phyloP scores from a whole-genome alignment of 1,139 yeast species.

The Suhomyces maxii region DNA sequence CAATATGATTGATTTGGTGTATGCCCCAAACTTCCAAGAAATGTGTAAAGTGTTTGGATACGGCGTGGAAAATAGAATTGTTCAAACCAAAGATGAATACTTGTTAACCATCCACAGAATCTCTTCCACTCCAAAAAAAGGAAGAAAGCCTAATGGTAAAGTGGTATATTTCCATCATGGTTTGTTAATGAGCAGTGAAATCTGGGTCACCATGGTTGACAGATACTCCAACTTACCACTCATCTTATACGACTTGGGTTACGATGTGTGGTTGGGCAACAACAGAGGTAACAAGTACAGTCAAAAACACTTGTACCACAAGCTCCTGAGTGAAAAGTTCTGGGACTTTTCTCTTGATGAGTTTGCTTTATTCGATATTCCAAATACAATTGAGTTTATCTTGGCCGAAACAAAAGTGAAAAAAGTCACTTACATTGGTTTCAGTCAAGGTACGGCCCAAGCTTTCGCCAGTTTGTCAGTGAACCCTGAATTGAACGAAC shows the following conservation, averaged over 20 bases:
- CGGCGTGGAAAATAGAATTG: slow-evolving; percentile 38
- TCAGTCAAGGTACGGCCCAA: slow-evolving; percentile 91
- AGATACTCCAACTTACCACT: slow-evolving; percentile 71
- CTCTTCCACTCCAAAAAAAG: slow-evolving; percentile 7
- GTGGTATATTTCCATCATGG: slow-evolving; percentile 90
- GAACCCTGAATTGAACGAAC: slow-evolving; percentile 65
- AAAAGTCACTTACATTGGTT: slow-evolving; percentile 73
- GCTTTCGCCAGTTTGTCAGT: slow-evolving; percentile 78
- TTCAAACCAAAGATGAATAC: slow-evolving; percentile 41
- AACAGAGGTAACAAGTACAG: slow-evolving; percentile 90
- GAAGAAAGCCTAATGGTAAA: slow-evolving; percentile 27
- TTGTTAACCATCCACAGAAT: slow-evolving; percentile 38
- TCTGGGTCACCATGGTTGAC: slow-evolving; percentile 77
- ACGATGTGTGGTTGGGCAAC: slow-evolving; percentile 92
- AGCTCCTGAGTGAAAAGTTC: slow-evolving; percentile 39
- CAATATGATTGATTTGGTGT: slow-evolving; percentile 33
- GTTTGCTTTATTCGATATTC: slow-evolving; percentile 49
- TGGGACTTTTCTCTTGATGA: slow-evolving; percentile 52
- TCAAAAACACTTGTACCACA: slow-evolving; percentile 39
- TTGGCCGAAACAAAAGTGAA: slow-evolving; percentile 22
- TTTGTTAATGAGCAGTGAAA: slow-evolving; percentile 83
- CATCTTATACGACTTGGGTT: slow-evolving; percentile 72
- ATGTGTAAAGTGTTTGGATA: slow-evolving; percentile 43
- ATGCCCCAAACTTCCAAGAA: slow-evolving; percentile 33
- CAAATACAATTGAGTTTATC: slow-evolving; percentile 44